phyloP scores from a whole-genome alignment of 208 protist species.

The Acanthamoeba healyi region DNA sequence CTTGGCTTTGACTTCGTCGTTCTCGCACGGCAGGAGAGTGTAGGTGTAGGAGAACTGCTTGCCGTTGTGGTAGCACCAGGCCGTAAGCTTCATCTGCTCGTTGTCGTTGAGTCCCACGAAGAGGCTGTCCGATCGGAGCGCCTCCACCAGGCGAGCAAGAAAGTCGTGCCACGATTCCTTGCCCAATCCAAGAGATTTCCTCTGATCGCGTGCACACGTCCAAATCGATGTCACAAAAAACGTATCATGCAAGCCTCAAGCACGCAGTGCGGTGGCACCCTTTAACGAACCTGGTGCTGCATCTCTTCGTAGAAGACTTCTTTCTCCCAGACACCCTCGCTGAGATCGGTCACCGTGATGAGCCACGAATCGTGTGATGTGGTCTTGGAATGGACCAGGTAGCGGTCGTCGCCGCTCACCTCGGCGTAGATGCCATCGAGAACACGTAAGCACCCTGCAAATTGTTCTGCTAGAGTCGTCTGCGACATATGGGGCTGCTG shows the following conservation, averaged over 20 bases:
- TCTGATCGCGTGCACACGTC: constrained; percentile 37
- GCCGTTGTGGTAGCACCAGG: constrained; percentile 51
- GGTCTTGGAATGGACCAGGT: constrained; percentile 8
- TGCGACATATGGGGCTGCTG: too few species aligned
- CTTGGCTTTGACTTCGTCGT: constrained; percentile 14
- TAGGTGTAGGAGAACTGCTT: constrained; percentile 40
- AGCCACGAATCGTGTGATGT: constrained; percentile 42
- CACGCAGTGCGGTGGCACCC: too few species aligned
- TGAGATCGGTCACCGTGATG: constrained; percentile 50
- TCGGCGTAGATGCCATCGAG: constrained; percentile 56
- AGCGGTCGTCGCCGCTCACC: constrained; percentile 60
- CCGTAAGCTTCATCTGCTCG: constrained; percentile 18
- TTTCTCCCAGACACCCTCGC: constrained; percentile 62
- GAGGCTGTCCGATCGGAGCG: constrained; percentile 31
- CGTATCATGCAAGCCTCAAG: too few species aligned
- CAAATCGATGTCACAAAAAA: background rate
- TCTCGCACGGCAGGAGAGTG: background rate
- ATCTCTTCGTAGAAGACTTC: constrained; percentile 71
- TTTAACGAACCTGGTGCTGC: constrained; percentile 8
- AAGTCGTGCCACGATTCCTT: constrained; percentile 46
- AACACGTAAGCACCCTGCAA: background rate
- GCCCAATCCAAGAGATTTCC: background rate
- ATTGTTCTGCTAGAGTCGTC: background rate
- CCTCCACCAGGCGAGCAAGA: background rate
- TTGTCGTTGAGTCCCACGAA: constrained; percentile 44